Percentiles rank a stretch among this genome's conserved stretches.
Conservation (phyloP, 768 basidiomycete species). For the Nidularia pulvinata region DNA sequence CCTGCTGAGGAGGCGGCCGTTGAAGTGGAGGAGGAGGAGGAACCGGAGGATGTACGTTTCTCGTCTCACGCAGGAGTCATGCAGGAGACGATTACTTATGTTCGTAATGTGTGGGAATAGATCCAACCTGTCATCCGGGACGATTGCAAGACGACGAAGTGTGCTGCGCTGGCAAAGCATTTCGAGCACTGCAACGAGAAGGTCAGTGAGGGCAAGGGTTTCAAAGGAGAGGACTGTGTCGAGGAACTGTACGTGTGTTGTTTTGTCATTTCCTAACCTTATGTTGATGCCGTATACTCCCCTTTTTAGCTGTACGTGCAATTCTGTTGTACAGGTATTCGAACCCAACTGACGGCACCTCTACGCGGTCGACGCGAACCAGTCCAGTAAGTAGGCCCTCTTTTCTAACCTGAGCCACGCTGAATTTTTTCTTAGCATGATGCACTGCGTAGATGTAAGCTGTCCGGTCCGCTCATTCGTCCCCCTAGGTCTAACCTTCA, state of each 20-base stretch:
- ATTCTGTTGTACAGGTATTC: background rate
- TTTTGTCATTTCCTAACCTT: too few species aligned
- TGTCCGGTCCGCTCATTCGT: background rate
- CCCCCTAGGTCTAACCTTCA: background rate
- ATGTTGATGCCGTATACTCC: background rate
- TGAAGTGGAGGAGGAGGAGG: constrained; percentile 39
- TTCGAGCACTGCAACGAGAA: constrained; percentile 92
- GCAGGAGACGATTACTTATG: too few species aligned
- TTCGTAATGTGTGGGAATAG: constrained; percentile 29
- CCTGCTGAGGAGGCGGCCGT: constrained; percentile 59
- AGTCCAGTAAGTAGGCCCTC: constrained; percentile 53
- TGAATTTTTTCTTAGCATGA: constrained; percentile 53
- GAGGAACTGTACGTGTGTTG: constrained; percentile 75
- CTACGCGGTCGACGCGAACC: background rate
- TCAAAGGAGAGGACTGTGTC: constrained; percentile 90
- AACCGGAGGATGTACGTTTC: constrained; percentile 81
- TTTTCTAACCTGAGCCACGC: background rate
- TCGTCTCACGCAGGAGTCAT: background rate
- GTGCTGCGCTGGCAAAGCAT: constrained; percentile 71
- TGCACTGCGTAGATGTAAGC: constrained; percentile 91
- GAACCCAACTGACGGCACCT: background rate
- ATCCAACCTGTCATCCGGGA: constrained; percentile 69
- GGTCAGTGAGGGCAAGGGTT: constrained; percentile 79
- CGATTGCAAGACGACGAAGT: constrained; percentile 72
- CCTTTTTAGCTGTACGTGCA: background rate